Evolutionary conservation across 2,329 filamentous ascomycete genomes (phyloP), one percentile per base, ranked within the genome.

Genomic region (Diaporthe vaccinii): DNA sequence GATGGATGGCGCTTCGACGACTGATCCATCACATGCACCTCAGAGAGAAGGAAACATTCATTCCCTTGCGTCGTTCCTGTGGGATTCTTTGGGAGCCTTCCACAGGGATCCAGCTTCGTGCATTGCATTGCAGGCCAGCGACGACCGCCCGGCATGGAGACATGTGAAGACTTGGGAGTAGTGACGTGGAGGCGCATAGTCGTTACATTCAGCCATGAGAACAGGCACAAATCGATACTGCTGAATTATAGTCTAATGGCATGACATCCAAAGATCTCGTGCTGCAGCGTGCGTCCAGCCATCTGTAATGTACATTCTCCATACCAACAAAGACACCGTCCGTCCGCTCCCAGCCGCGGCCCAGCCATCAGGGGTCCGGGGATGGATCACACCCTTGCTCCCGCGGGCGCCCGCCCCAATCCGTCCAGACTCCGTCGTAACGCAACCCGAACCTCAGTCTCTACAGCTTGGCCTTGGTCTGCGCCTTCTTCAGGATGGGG

Each of bases 401-500:
- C 73, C 69, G 68, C 57, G 62, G 62, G 41, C 28, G 62, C 31
- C 75, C 75, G 51, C 58, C 39, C 75, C 75, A 75, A 39, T 75
- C 73, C 39, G 75, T 76, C 75, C 75, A 76, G 12, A 51, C 67
- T 58, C 75, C 75, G 20, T 75, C 72, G 14, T 75, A 76, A 9
- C 75, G 75, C 73, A 75, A 25, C 25, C 73, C 75, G 69, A 73
- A 74, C 59, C 76, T 73, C 65, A 72, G 14, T 67, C 65, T 81
- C 88, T 92, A 96, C 86, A 98, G 87, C 91, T 98, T 98, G 80
- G 94, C 91, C 89, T 95, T 94, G 81, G 87, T 89, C 88, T 95
- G 93, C 51, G 94, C 94, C 89, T 95, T 97, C 90, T 95, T 95
- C 78, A 98, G 87, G 81, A 98, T 93, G 55, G 95, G 94, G 86